Percentiles rank a stretch among this genome's conserved stretches.
Conservation (phyloP, 371 early-diverging fungal species). For the Rhizopus delemar region DNA sequence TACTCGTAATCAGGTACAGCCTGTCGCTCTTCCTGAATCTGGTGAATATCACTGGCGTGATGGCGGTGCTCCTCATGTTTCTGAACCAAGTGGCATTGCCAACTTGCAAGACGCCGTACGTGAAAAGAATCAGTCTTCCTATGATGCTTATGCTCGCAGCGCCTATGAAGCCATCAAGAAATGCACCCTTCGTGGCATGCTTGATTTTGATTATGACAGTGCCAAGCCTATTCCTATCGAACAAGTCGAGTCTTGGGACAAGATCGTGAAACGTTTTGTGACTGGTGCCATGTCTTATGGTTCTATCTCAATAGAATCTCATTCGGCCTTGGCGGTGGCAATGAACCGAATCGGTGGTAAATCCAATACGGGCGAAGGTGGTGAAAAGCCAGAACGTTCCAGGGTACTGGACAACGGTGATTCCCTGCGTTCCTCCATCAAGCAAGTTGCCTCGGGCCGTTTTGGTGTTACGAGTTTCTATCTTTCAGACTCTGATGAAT, state of each 20-base stretch:
- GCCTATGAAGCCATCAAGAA: slow-evolving; percentile 82
- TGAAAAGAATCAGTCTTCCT: slow-evolving; percentile 82
- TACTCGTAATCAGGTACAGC: slow-evolving; percentile 60
- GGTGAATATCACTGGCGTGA: slow-evolving; percentile 97
- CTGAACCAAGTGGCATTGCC: slow-evolving; percentile 86
- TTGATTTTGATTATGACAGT: slow-evolving; percentile 83
- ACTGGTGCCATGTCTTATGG: slow-evolving; percentile 99
- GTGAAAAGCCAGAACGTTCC: slow-evolving; percentile 91
- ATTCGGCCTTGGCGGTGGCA: slow-evolving; percentile 88
- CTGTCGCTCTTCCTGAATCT: slow-evolving; percentile 79
- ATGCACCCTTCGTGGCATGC: slow-evolving; percentile 93
- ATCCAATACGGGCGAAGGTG: slow-evolving; percentile 98
- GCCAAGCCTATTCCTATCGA: slow-evolving; percentile 82
- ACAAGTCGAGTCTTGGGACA: slow-evolving; percentile 95
- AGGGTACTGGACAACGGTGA: slow-evolving; percentile 68
- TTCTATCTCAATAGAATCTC: slow-evolving; percentile 93
- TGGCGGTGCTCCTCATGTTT: slow-evolving; percentile 90
- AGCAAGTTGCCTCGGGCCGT: slow-evolving; percentile 96
- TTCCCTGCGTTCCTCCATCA: slow-evolving; percentile 90
- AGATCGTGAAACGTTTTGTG: slow-evolving; percentile 92
- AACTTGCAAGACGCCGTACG: slow-evolving; percentile 95
- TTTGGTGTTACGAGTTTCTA: slow-evolving; percentile 96
- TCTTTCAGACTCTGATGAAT: slow-evolving; percentile 89
- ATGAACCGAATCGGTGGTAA: slow-evolving; percentile 96
- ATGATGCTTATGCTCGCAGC: slow-evolving; percentile 79